Base-by-base conservation (phyloP, 352 stramenopile genomes). In the Globisporangium middletonii region DNA sequence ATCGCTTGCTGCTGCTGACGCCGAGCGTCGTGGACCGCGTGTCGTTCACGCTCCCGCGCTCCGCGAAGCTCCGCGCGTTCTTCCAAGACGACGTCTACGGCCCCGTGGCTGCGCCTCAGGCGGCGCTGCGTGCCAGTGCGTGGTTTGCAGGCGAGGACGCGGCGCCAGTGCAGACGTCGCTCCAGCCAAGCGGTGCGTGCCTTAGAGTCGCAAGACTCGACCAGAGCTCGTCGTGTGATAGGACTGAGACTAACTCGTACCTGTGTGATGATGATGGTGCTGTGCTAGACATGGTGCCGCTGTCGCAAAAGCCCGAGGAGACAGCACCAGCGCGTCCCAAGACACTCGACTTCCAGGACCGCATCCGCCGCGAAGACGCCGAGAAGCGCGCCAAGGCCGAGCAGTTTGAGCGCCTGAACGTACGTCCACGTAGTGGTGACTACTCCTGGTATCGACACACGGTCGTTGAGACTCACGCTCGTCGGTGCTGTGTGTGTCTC, bases 41-140 rank as follows among this genome's bases (percentile, higher is more conserved):
- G 1, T 84, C 75, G 18, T 94, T 94, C 46, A 72, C 66, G 26
- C 61, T 94, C 26, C 82, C 84, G 3, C 75, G 84, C 43, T 73
- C 79, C 12, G 65, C 84, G 15, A 88, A 81, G 50, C 68, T 91
- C 5, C 77, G 78, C 41, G 57, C 77, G 42, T 94, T 79, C 53
- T 94, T 92, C 62, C 84, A 94, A 62, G 84, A 92, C 56, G 82
- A 94, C 55, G 62, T 94, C 9, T 92, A 75, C 42, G 72, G 72
- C 4, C 65, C 71, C 16, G 57, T 83, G 11, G 69, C 64, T 12
- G 66, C 62, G 18, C 30, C 61, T 8, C 52, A 65, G 33, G 65
- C 81, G 15, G 61, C 66, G 41, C 43, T 88, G 13, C 69, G 57
- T 37, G 57, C 71, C 1, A 57, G 49, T 12, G 51, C 78, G 42